Evolutionary conservation across 371 early-diverging fungal species (phyloP), one percentile per base, ranked within the genome.

Genomic region (Lichtheimia ornata): DNA sequence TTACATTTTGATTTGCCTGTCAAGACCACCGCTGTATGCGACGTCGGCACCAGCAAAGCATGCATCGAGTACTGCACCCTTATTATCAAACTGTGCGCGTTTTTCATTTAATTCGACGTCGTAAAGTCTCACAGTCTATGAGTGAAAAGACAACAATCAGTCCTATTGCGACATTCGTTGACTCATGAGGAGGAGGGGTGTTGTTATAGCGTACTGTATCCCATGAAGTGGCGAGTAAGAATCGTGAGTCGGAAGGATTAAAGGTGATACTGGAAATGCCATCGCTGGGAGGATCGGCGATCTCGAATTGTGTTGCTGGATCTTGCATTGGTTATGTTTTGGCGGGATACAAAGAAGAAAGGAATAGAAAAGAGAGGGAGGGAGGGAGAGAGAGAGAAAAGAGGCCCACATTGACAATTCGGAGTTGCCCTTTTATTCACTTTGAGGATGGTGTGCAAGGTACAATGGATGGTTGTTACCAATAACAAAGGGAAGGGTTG

Each of bases 191-290:
- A 2, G 22, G n/a, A n/a, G n/a, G n/a, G n/a, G n/a, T n/a, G n/a
- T 5, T 47, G n/a, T 17, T n/a, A 20, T 47, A 5, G 20, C 43
- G 66, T 83, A 91, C 93, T 78, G 81, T 85, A 72, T 97, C 97
- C 97, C 97, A 97, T 7, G 93, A 92, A 17, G 94, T 84, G 7
- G 82, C 93, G 41, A 93, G 80, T 20, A 97, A 75, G 17, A 84
- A 64, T 20, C 70, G 67, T 14, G 88, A 77, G 55, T 88, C 85
- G 11, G 70, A 69, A 13, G 89, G 89, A 63, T 79, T 75, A 69
- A 96, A 97, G 3, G 61, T 66, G 7, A 96, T 70, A 9, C 79
- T 73, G 2, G 94, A 87, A 56, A 97, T 94, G 42, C 92, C 95
- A 72, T 96, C 97, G 12, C 72, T 73, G n/a, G 97, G 96, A 24